Percentiles rank a stretch among this genome's conserved stretches.
Evolutionary conservation across 2,329 filamentous ascomycete genomes (phyloP).

Genomic region (Aspergillus eucalypticola): DNA sequence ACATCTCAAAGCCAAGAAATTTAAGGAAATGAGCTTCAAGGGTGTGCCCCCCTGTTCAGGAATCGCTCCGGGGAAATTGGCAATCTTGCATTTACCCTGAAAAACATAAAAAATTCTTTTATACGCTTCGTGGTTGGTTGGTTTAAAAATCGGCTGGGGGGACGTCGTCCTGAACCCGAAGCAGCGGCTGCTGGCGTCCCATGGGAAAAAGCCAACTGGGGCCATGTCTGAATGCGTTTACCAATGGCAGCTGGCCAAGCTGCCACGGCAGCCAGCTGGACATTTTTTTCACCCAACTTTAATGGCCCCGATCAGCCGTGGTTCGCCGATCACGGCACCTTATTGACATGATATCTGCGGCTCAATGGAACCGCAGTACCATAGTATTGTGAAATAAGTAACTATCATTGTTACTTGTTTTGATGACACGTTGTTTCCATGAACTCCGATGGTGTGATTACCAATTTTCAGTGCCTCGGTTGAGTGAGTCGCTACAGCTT

Average conservation of each 20-base stretch:
- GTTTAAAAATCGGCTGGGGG: neutral
- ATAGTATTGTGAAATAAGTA: too few species aligned
- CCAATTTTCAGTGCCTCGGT: too few species aligned
- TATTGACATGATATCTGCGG: conserved; percentile 10
- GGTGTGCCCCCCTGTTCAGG: neutral
- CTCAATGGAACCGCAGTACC: neutral
- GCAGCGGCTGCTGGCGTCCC: neutral
- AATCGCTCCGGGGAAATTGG: neutral
- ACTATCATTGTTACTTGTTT: too few species aligned
- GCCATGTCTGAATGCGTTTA: neutral
- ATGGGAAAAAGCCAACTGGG: neutral
- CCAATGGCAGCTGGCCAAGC: conserved; percentile 1
- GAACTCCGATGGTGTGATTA: too few species aligned
- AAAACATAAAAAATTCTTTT: too few species aligned
- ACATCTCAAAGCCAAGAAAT: too few species aligned
- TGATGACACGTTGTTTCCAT: too few species aligned
- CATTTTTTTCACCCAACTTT: neutral
- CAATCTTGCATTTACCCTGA: neutral
- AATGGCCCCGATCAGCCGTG: conserved; percentile 1
- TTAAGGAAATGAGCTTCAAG: neutral
- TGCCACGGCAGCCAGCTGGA: neutral
- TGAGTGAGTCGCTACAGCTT: too few species aligned
- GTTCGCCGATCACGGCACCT: conserved; percentile 11
- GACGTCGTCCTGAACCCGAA: neutral
- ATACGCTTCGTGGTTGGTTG: neutral